A percentile compares a stretch with the other conserved stretches of the same genome.
Evolutionary conservation across 768 basidiomycete genomes (phyloP).

Genomic region (Tulasnella sp.): DNA sequence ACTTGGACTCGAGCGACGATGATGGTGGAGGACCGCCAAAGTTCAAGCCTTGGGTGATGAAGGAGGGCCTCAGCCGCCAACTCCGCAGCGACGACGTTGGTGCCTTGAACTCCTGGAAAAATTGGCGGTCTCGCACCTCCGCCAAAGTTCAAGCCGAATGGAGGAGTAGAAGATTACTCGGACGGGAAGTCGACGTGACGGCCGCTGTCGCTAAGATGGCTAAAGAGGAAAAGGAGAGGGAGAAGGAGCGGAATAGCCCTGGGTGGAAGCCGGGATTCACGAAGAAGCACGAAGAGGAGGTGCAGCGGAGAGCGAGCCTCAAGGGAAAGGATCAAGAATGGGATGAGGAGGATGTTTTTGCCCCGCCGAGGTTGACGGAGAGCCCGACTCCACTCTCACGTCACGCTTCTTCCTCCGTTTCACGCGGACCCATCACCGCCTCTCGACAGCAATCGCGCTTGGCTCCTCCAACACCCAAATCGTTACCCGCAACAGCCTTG

Average conservation of each 20-base stretch:
- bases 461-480: neutral
- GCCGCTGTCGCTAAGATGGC: neutral
- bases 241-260: neutral
- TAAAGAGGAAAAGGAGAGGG: neutral
- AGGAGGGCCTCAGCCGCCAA: conserved; percentile 7
- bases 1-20: conserved; percentile 11
- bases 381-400: conserved; percentile 13
- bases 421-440: neutral
- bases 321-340: neutral
- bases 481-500: conserved; percentile 10
- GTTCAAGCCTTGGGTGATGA: conserved; percentile 19
- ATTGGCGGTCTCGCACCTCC: neutral
- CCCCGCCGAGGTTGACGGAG: conserved; percentile 12
- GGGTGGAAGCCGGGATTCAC: conserved; percentile 11
- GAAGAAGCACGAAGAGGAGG: conserved; percentile 19
- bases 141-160: neutral
- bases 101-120: neutral
- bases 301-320: neutral
- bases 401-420: neutral
- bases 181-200: conserved; percentile 17
- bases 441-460: neutral
- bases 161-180: conserved; percentile 12
- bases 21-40: neutral
- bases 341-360: neutral
- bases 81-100: neutral